These are phyloP conservation scores for Colletotrichum gigasporum DNA, from an alignment of 2,329 filamentous ascomycete genomes.

Conservation along the genomic window DNA sequence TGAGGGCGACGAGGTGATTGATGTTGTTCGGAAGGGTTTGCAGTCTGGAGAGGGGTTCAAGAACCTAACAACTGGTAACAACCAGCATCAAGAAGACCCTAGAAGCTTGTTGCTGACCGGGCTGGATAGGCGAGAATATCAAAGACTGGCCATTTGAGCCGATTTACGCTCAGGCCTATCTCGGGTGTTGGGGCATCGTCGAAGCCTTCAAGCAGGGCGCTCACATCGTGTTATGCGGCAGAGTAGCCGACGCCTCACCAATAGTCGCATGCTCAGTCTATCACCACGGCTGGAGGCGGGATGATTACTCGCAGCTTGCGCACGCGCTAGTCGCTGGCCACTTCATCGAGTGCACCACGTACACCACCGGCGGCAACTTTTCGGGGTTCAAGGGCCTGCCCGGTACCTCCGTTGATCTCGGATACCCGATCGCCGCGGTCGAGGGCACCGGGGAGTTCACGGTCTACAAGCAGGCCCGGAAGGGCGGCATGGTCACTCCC, in stretches of 20 bases:
- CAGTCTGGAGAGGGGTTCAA: slow-evolving; percentile 11
- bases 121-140: slow-evolving; percentile 10
- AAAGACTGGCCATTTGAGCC: slow-evolving; percentile 33
- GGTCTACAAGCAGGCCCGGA: slow-evolving; percentile 55
- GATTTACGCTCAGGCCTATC: slow-evolving; percentile 55
- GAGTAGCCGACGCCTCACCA: slow-evolving; percentile 55
- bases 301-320: slow-evolving; percentile 55
- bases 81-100: no score
- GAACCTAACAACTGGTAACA: slow-evolving; percentile 19
- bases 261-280: slow-evolving; percentile 62
- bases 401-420: slow-evolving; percentile 46
- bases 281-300: slow-evolving; percentile 58
- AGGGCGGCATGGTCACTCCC: slow-evolving; percentile 35
- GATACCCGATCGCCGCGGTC: slow-evolving; percentile 61
- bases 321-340: slow-evolving; percentile 57
- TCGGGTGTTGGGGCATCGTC: slow-evolving; percentile 56
- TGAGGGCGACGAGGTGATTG: slow-evolving; percentile 49
- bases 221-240: slow-evolving; percentile 53
- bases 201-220: slow-evolving; percentile 51
- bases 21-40: slow-evolving; percentile 33
- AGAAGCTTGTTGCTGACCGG: not conserved
- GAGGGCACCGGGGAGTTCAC: slow-evolving; percentile 52
- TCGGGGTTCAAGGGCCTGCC: slow-evolving; percentile 54
- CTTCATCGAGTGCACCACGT: slow-evolving; percentile 60
- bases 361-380: slow-evolving; percentile 63